Evolutionary conservation across 2,329 filamentous ascomycete species (phyloP).

Genomic region (Talaromyces atroroseus): DNA sequence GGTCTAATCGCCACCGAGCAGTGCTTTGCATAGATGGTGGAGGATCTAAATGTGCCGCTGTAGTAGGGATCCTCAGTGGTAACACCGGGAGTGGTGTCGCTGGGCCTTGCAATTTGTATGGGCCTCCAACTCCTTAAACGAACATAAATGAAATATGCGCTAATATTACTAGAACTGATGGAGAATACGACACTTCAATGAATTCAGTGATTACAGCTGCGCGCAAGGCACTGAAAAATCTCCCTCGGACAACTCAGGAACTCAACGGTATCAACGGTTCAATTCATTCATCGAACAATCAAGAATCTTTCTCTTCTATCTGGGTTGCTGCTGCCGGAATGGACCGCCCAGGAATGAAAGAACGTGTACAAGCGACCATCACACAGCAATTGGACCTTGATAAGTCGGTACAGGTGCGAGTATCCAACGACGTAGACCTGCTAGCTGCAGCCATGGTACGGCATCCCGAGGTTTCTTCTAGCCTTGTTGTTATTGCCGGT

Average conservation of each 20-base stretch:
- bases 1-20: not conserved
- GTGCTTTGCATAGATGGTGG: slow-evolving; percentile 41
- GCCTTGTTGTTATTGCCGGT: slow-evolving; percentile 38
- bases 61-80: slow-evolving; percentile 24
- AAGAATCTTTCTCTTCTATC: slow-evolving; percentile 23
- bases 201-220: slow-evolving; percentile 21
- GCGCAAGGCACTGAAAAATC: slow-evolving; percentile 14
- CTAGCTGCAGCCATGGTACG: slow-evolving; percentile 24
- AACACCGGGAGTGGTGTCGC: slow-evolving; percentile 25
- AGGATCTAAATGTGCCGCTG: slow-evolving; percentile 40
- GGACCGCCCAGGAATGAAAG: slow-evolving; percentile 29
- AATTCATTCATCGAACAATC: not conserved
- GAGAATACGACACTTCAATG: slow-evolving; percentile 21
- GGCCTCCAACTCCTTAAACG: not conserved
- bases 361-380: slow-evolving; percentile 23
- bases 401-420: slow-evolving; percentile 17
- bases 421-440: slow-evolving; percentile 40
- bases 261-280: not conserved
- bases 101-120: slow-evolving; percentile 38
- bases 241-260: not conserved
- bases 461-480: slow-evolving; percentile 15
- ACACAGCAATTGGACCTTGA: slow-evolving; percentile 24
- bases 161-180: slow-evolving; percentile 18
- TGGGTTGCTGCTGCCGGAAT: slow-evolving; percentile 41
- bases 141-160: not conserved